Percentiles rank a stretch among this genome's conserved stretches.
These are phyloP conservation scores for Delphinella strobiligena DNA, from an alignment of 2,329 filamentous ascomycete species.

Conservation along the genomic window DNA sequence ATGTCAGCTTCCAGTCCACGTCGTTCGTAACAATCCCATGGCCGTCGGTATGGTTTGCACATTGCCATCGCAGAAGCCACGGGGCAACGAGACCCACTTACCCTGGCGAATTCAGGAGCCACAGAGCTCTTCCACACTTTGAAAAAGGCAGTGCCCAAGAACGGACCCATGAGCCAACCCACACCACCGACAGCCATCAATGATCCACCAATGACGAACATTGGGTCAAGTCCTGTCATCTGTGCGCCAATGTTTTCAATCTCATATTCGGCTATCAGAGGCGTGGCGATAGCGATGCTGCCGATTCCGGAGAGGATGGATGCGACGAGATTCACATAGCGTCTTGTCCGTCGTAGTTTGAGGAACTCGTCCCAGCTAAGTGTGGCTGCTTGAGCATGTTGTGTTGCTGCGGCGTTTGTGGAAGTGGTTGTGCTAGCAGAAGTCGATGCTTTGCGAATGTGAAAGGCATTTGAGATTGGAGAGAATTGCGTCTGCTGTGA, in stretches of 20 bases:
- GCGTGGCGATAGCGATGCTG: conserved; percentile 50
- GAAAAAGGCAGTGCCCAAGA: conserved; percentile 69
- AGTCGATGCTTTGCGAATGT: not conserved
- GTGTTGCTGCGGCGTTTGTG: not conserved
- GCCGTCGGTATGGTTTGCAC: no score
- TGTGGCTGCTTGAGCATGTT: conserved; percentile 9
- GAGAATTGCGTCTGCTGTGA: not conserved
- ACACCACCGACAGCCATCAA: conserved; percentile 64
- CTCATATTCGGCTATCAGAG: conserved; percentile 57
- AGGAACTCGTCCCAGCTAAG: conserved; percentile 83
- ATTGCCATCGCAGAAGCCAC: not conserved
- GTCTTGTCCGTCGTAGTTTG: conserved; percentile 71
- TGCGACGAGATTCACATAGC: conserved; percentile 70
- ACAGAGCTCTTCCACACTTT: conserved; percentile 60
- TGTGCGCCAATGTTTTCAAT: conserved; percentile 54
- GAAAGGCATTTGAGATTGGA: not conserved
- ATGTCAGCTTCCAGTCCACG: conserved; percentile 12
- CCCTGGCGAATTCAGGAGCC: conserved; percentile 58
- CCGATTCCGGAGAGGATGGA: conserved; percentile 54
- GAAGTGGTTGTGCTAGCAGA: not conserved
- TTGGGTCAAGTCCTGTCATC: conserved; percentile 74
- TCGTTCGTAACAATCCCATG: not conserved
- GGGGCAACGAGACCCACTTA: conserved; percentile 25
- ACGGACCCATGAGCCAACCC: conserved; percentile 81
- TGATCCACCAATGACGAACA: conserved; percentile 72